Base-by-base conservation (phyloP, 139 green algal species). In the Chlamydomonas incerta region DNA sequence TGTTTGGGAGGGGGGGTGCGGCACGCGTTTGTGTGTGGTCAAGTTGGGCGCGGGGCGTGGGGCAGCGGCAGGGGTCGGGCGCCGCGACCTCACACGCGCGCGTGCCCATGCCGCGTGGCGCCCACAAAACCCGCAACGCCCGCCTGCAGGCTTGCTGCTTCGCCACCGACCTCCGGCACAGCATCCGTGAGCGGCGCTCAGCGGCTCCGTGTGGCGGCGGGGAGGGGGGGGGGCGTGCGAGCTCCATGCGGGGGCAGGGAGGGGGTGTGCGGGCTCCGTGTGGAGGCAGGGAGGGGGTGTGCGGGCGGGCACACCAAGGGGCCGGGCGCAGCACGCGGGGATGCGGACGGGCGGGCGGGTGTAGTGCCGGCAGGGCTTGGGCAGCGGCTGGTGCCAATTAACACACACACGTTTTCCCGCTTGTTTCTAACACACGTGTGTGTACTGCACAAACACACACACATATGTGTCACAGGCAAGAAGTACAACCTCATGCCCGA, bases 171-270 rank as follows among this genome's bases (percentile, higher is more conserved):
- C 20, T 47, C 10, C 28, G 72, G 17, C 47, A 47, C 13, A 66
- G n/a, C 72, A 80, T 80, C n/a, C 72, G 72, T 67, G 24, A 66
- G 72, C 63, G 23, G n/a, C n/a, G n/a, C n/a, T n/a, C n/a, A n/a
- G n/a, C n/a, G n/a, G n/a, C n/a, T n/a, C n/a, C n/a, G n/a, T n/a
- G n/a, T n/a, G n/a, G n/a, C n/a, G n/a, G n/a, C n/a, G n/a, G n/a
- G n/a, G n/a, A n/a, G n/a, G n/a, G n/a, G n/a, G n/a, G n/a, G n/a
- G n/a, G n/a, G n/a, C n/a, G n/a, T n/a, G n/a, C n/a, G n/a, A n/a
- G n/a, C n/a, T n/a, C n/a, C n/a, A n/a, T n/a, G n/a, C n/a, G n/a
- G n/a, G n/a, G n/a, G n/a, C n/a, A n/a, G n/a, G n/a, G n/a, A n/a
- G n/a, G n/a, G n/a, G n/a, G n/a, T n/a, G n/a, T n/a, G n/a, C n/a